Conservation (phyloP, 148 eudicot species). For the Mesembryanthemum crystallinum region DNA sequence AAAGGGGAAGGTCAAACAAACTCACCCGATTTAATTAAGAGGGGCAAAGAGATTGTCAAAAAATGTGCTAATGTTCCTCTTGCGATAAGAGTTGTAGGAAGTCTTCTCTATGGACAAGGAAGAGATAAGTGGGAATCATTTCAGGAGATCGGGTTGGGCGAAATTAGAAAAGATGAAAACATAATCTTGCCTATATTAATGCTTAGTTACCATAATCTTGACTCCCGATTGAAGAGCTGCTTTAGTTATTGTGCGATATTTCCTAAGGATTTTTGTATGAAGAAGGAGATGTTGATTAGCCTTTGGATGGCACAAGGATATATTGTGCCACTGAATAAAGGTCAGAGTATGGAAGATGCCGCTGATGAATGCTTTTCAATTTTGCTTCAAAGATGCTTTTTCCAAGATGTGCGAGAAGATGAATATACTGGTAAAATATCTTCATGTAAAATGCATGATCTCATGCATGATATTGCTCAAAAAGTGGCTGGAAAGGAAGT, state of each 20-base stretch:
- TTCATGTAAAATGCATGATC: slow-evolving; percentile 25
- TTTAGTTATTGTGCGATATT: too few species aligned
- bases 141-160: slow-evolving; percentile 23
- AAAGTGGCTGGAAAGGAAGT: not conserved
- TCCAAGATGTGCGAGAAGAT: slow-evolving; percentile 1
- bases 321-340: not conserved
- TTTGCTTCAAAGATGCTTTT: slow-evolving; percentile 8
- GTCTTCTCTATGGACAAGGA: too few species aligned
- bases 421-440: not conserved
- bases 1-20: not conserved
- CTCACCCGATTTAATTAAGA: not conserved
- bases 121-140: slow-evolving; percentile 18
- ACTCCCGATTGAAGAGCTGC: not conserved
- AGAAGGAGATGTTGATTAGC: slow-evolving; percentile 2
- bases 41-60: slow-evolving; percentile 27
- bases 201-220: slow-evolving; percentile 31
- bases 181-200: slow-evolving; percentile 21
- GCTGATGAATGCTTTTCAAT: slow-evolving; percentile 13
- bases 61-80: too few species aligned
- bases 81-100: too few species aligned
- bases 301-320: slow-evolving; percentile 22
- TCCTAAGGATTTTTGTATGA: slow-evolving; percentile 14
- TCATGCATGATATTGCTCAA: slow-evolving; percentile 6
- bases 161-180: not conserved
- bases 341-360: slow-evolving; percentile 17